Evolutionary conservation across 371 early-diverging fungal genomes (phyloP).

Genomic region (Rhizopus sp.): DNA sequence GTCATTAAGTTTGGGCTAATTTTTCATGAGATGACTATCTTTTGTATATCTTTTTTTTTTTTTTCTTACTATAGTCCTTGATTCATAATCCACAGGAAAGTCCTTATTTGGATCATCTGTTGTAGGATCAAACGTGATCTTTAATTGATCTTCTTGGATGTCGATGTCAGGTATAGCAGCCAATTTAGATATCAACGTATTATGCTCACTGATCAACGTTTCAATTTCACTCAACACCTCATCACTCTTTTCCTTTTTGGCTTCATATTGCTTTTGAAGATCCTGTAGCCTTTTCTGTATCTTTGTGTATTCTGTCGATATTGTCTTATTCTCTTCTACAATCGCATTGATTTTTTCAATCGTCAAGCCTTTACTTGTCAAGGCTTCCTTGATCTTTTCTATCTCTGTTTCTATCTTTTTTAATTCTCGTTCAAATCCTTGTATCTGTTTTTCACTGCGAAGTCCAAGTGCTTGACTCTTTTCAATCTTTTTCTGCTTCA

Average conservation of each 20-base stretch:
- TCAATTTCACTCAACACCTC: background rate
- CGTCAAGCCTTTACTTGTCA: background rate
- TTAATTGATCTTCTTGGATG: background rate
- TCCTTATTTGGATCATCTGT: background rate
- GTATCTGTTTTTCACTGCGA: background rate
- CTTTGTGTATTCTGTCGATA: background rate
- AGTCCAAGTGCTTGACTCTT: background rate
- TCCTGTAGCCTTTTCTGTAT: background rate
- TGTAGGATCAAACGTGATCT: background rate
- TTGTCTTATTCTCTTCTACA: background rate
- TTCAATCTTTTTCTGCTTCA: background rate
- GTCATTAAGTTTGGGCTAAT: no score
- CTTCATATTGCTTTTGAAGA: background rate
- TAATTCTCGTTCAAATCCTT: background rate
- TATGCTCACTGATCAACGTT: background rate
- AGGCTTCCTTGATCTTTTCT: background rate
- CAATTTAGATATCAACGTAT: background rate
- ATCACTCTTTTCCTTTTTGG: background rate
- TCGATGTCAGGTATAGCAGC: background rate
- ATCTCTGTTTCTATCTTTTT: background rate
- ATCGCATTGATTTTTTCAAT: background rate
- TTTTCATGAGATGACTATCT: no score
- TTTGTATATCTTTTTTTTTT: background rate
- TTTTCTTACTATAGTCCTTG: background rate
- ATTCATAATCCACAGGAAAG: conserved; percentile 1